Evolutionary conservation across 2,329 filamentous ascomycete species (phyloP).

Genomic region (Ophiostoma sp.): DNA sequence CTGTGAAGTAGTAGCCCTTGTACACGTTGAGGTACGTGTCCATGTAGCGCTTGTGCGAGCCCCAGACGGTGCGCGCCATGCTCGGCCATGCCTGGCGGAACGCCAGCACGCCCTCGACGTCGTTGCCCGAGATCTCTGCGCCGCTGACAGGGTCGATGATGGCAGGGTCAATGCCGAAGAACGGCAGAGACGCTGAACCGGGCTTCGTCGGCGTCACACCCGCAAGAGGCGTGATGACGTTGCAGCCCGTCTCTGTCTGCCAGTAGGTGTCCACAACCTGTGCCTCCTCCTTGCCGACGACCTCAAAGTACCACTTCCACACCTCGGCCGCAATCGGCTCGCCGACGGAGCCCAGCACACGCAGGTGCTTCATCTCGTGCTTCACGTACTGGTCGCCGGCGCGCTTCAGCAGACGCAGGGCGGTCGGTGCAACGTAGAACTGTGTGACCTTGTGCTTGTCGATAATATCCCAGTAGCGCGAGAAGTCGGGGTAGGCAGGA

Average conservation of each 20-base stretch:
- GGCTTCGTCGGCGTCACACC: slow-evolving; percentile 96
- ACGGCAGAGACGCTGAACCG: slow-evolving; percentile 88
- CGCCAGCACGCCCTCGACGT: slow-evolving; percentile 92
- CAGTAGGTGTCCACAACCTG: slow-evolving; percentile 98
- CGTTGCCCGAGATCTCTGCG: slow-evolving; percentile 87
- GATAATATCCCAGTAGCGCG: slow-evolving; percentile 97
- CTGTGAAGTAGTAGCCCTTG: slow-evolving; percentile 95
- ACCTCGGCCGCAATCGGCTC: slow-evolving; percentile 97
- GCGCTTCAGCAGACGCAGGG: slow-evolving; percentile 86
- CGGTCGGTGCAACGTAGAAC: slow-evolving; percentile 96
- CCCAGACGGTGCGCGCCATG: slow-evolving; percentile 97
- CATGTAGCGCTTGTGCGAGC: slow-evolving; percentile 97
- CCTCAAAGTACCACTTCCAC: slow-evolving; percentile 99
- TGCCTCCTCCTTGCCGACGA: slow-evolving; percentile 86
- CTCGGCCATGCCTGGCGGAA: slow-evolving; percentile 99
- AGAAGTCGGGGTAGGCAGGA: slow-evolving; percentile 95
- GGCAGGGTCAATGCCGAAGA: slow-evolving; percentile 96
- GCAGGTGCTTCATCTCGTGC: slow-evolving; percentile 79
- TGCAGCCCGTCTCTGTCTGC: slow-evolving; percentile 97
- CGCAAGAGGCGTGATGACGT: slow-evolving; percentile 89
- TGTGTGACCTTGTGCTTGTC: slow-evolving; percentile 92
- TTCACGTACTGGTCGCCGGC: slow-evolving; percentile 90
- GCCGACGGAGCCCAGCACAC: slow-evolving; percentile 88
- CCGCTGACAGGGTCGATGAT: slow-evolving; percentile 96
- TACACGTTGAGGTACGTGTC: slow-evolving; percentile 98